These are phyloP conservation scores for Claviceps purpurea DNA, from an alignment of 2,329 filamentous ascomycete genomes.

Conservation along the genomic window DNA sequence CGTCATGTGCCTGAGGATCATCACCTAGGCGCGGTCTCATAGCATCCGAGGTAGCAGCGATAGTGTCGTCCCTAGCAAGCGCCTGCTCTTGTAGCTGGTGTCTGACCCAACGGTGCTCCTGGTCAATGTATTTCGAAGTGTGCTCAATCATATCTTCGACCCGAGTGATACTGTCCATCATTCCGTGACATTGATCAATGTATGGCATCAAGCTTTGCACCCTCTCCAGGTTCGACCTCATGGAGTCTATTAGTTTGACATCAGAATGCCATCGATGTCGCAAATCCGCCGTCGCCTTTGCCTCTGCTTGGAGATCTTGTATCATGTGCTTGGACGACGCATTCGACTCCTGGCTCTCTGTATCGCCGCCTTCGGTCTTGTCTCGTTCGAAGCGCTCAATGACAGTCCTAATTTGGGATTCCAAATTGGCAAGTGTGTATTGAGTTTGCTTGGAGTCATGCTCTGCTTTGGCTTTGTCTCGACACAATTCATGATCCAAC, in stretches of 20 bases:
- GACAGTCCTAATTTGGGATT: slow-evolving; percentile 11
- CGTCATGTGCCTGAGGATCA: neutral
- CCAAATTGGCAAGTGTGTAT: slow-evolving; percentile 6
- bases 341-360: neutral
- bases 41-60: neutral
- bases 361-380: neutral
- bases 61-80: neutral
- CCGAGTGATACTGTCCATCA: slow-evolving; percentile 14
- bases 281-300: slow-evolving; percentile 9
- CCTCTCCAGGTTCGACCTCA: slow-evolving; percentile 13
- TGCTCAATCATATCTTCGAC: slow-evolving; percentile 16
- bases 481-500: slow-evolving; percentile 13
- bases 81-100: slow-evolving; percentile 9
- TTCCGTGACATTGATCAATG: slow-evolving; percentile 12
- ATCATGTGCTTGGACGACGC: slow-evolving; percentile 11
- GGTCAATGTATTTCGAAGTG: slow-evolving; percentile 15
- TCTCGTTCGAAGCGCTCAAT: slow-evolving; percentile 7
- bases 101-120: slow-evolving; percentile 18
- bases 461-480: slow-evolving; percentile 11
- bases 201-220: slow-evolving; percentile 13
- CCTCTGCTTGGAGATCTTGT: slow-evolving; percentile 11
- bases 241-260: slow-evolving; percentile 13
- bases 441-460: slow-evolving; percentile 7
- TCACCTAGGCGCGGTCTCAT: neutral
- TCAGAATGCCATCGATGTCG: slow-evolving; percentile 16